Base-by-base conservation (phyloP, 768 basidiomycete species). In the Serendipita indica region DNA sequence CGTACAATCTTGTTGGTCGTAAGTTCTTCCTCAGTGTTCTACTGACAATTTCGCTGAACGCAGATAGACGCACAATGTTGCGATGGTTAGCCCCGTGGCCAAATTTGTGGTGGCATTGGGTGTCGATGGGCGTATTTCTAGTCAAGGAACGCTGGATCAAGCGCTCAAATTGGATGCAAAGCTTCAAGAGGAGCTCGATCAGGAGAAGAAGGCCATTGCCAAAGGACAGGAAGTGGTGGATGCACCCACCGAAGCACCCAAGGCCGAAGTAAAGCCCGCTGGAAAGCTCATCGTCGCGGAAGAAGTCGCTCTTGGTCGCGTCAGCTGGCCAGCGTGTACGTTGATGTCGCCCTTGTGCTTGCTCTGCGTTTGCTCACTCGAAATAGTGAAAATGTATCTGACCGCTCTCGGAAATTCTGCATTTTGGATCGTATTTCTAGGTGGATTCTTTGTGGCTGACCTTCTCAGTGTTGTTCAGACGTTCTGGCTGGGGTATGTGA, bases 271-370 rank as follows among this genome's bases (percentile, higher is more conserved):
- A 27, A 43, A 67, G 58, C 62, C 62, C 13, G 74, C 74, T 45
- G 81, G 81, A 2, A 82, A 83, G 64, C 72, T 85, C n/a, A 75
- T 84, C 45, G 68, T 81, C 4, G 77, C 75, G 0, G 84, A 86
- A 65, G 84, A 86, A 64, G 73, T 83, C 43, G 75, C 72, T 3
- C 72, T 75, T 57, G 82, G 83, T 0, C 79, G 78, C 60, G 75
- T 84, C 28, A 76, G 77, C 45, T 79, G 77, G 75, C 59, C 70
- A 34, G 70, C 77, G 39, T 62, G 72, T 69, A 60, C 63, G 72
- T 67, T 1, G 35, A 14, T 33, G 34, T 20, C 3, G 18, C 33
- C 33, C 33, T 30, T 37, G 20, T 28, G 16, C 33, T 27, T n/a
- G 58, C 70, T 70, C 74, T 69, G 67, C 60, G 71, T 68, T 74